Conservation (phyloP, 2,329 filamentous ascomycete species). For the Paracoccidioides brasiliensis region DNA sequence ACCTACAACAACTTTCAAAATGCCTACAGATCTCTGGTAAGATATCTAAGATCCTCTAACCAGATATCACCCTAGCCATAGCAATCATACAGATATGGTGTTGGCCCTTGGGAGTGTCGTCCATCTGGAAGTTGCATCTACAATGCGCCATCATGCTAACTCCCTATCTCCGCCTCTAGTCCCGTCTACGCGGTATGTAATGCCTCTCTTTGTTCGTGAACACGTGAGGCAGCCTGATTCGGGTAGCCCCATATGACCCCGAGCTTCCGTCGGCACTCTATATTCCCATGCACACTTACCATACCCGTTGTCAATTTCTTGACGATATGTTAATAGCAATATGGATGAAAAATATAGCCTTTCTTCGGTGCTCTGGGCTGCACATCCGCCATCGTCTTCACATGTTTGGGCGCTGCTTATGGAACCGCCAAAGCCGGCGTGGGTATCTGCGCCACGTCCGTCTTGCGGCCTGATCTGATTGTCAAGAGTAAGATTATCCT, state of each 20-base stretch:
- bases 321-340: constrained; percentile 10
- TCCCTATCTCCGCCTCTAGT: constrained; percentile 39
- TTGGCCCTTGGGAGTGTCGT: background rate
- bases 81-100: background rate
- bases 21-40: constrained; percentile 74
- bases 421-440: constrained; percentile 99
- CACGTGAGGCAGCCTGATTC: background rate
- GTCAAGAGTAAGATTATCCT: constrained; percentile 74
- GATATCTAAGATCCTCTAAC: constrained; percentile 29
- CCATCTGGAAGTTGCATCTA: background rate
- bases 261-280: background rate
- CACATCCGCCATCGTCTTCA: constrained; percentile 90
- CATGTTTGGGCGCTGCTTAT: constrained; percentile 91
- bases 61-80: background rate
- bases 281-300: background rate
- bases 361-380: constrained; percentile 98
- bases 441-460: constrained; percentile 96
- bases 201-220: constrained; percentile 1
- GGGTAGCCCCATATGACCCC: background rate
- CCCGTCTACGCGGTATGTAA: constrained; percentile 96
- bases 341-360: constrained; percentile 39
- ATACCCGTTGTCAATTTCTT: constrained; percentile 7
- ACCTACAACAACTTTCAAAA: constrained; percentile 22
- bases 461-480: constrained; percentile 91
- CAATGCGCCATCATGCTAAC: background rate